A percentile compares a stretch with the other conserved stretches of the same genome.
phyloP scores from a whole-genome alignment of 192 early-diverging fungal species.

The Dissophora globulifera region DNA sequence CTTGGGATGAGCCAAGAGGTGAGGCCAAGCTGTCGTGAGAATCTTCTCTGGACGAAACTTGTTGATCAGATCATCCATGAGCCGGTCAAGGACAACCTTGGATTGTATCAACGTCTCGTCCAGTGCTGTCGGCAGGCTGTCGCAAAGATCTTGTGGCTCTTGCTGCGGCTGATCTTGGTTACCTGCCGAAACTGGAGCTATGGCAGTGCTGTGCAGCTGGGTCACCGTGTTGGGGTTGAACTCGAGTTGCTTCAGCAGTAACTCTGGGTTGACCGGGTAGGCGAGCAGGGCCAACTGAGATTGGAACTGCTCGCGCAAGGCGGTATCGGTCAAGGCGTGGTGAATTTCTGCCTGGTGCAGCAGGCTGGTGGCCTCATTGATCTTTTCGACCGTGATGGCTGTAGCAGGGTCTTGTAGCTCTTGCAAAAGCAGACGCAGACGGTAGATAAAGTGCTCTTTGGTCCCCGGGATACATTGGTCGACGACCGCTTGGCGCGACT shows the following conservation, averaged over 20 bases:
- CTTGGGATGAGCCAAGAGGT: slow-evolving; percentile 21
- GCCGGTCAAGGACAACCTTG: background rate
- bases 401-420: slow-evolving; percentile 21
- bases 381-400: background rate
- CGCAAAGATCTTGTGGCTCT: slow-evolving; percentile 4
- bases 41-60: background rate
- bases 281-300: slow-evolving; percentile 26
- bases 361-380: slow-evolving; percentile 17
- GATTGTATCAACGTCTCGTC: slow-evolving; percentile 11
- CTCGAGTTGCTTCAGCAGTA: slow-evolving; percentile 11
- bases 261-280: slow-evolving; percentile 23
- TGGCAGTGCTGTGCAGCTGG: background rate
- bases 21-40: slow-evolving; percentile 13
- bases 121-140: slow-evolving; percentile 8
- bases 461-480: background rate
- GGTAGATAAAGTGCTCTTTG: slow-evolving; percentile 6
- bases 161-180: background rate
- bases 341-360: no score
- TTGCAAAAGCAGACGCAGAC: slow-evolving; percentile 12
- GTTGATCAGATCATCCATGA: slow-evolving; percentile 10
- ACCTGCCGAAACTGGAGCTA: no score
- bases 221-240: slow-evolving; percentile 20
- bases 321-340: no score
- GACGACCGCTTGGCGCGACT: slow-evolving; percentile 13
- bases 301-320: slow-evolving; percentile 1